Percentiles rank a stretch among this genome's conserved stretches.
phyloP scores from a whole-genome alignment of 768 basidiomycete species.

The Rhizopogon vulgaris region DNA sequence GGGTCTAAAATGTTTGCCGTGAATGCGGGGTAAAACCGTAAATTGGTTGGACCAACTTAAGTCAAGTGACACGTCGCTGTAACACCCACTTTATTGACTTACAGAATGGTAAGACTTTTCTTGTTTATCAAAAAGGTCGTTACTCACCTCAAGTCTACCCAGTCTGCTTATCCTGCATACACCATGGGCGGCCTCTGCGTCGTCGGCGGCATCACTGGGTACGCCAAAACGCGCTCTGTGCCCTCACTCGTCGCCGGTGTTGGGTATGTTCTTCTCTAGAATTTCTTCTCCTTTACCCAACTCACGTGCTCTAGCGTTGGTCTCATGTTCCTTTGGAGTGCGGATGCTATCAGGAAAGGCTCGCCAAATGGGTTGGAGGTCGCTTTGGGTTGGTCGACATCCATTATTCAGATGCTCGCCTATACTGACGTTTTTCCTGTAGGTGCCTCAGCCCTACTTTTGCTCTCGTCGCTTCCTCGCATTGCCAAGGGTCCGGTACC shows the following conservation, averaged over 20 bases:
- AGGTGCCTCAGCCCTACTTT: conserved; percentile 74
- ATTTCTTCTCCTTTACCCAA: not conserved
- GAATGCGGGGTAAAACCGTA: too few relatives aligned
- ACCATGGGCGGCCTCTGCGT: conserved; percentile 72
- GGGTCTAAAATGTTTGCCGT: too few relatives aligned
- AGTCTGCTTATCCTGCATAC: conserved; percentile 82
- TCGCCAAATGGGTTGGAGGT: conserved; percentile 69
- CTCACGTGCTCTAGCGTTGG: conserved; percentile 51
- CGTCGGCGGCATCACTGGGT: conserved; percentile 72
- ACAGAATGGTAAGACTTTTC: not conserved
- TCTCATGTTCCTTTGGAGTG: conserved; percentile 73
- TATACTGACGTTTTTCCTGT: not conserved
- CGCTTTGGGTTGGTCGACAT: conserved; percentile 56
- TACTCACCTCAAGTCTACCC: not conserved
- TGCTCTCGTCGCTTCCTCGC: conserved; percentile 71
- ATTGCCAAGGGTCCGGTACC: conserved; percentile 72
- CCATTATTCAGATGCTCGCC: not conserved
- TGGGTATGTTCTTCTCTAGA: conserved; percentile 39
- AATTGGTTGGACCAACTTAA: too few relatives aligned
- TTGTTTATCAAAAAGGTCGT: not conserved
- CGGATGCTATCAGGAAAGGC: conserved; percentile 67
- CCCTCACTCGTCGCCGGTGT: conserved; percentile 82
- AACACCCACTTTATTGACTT: not conserved
- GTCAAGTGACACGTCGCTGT: too few relatives aligned
- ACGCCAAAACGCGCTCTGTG: conserved; percentile 63